Evolutionary conservation across 352 stramenopile species (phyloP).

Genomic region (Globisporangium carolinianum): DNA sequence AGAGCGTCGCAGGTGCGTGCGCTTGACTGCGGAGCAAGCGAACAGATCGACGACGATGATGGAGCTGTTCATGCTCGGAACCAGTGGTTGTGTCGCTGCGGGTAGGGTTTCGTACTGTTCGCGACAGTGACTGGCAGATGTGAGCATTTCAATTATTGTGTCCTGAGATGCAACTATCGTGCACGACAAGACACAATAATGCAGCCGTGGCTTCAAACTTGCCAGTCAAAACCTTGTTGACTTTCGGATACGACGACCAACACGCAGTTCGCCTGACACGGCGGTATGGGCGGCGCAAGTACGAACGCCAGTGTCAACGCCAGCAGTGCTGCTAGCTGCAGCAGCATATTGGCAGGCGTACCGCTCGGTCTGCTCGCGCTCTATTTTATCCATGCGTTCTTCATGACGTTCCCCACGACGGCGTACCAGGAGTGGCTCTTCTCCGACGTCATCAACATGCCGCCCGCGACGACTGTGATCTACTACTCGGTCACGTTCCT

Average conservation of each 20-base stretch:
- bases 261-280: too few relatives aligned
- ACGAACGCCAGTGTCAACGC: too few relatives aligned
- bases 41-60: background rate
- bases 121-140: too few relatives aligned
- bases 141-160: background rate
- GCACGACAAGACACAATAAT: constrained; percentile 2
- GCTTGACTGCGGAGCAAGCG: background rate
- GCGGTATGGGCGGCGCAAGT: background rate
- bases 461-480: constrained; percentile 63
- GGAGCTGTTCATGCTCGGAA: background rate
- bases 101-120: too few relatives aligned
- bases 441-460: constrained; percentile 58
- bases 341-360: constrained; percentile 17
- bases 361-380: constrained; percentile 53
- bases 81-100: background rate
- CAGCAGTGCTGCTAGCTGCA: too few relatives aligned
- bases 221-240: background rate
- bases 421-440: constrained; percentile 77
- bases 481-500: constrained; percentile 83
- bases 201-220: constrained; percentile 2
- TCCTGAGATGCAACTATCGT: background rate
- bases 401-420: constrained; percentile 69
- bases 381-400: constrained; percentile 78
- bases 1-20: background rate
- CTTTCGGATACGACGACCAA: background rate